A percentile compares a stretch with the other conserved stretches of the same genome.
These are phyloP conservation scores for Zoysia matrella DNA, from an alignment of 202 grass and related monocot species.

Conservation along the genomic window DNA sequence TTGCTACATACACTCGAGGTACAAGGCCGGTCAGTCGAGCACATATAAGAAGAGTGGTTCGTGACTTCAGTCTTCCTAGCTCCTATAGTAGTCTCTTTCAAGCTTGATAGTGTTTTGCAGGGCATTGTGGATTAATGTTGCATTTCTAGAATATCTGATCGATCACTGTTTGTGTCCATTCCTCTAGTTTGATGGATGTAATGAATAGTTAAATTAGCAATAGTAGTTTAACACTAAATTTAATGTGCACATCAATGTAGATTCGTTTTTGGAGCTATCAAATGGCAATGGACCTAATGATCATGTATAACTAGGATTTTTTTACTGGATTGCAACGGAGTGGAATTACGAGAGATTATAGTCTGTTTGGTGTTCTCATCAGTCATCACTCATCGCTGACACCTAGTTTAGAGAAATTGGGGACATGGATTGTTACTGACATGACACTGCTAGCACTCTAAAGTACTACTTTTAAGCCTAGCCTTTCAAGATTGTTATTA, in stretches of 20 bases:
- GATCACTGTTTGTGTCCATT: neutral
- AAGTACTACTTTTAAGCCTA: neutral
- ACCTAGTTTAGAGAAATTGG: neutral
- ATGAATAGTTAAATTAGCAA: neutral
- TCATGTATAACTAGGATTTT: neutral
- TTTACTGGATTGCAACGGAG: too few relatives aligned
- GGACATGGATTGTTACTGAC: neutral
- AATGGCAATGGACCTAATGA: neutral
- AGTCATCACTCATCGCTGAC: neutral
- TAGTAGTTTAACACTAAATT: neutral
- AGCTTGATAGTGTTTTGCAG: neutral
- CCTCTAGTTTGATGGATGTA: neutral
- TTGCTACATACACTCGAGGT: conserved; percentile 68
- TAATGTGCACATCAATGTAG: neutral
- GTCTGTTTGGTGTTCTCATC: neutral
- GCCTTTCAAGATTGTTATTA: neutral
- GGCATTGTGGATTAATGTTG: neutral
- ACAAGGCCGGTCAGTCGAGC: conserved; percentile 47
- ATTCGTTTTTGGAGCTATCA: neutral
- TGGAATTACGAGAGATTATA: neutral
- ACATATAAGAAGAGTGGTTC: conserved; percentile 69
- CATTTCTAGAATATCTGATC: neutral
- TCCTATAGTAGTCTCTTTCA: conserved; percentile 3
- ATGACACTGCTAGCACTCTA: neutral
- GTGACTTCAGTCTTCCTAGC: conserved; percentile 15